These are phyloP conservation scores for Paspalum vaginatum DNA, from an alignment of 176 grass and related monocot species.

Conservation along the genomic window DNA sequence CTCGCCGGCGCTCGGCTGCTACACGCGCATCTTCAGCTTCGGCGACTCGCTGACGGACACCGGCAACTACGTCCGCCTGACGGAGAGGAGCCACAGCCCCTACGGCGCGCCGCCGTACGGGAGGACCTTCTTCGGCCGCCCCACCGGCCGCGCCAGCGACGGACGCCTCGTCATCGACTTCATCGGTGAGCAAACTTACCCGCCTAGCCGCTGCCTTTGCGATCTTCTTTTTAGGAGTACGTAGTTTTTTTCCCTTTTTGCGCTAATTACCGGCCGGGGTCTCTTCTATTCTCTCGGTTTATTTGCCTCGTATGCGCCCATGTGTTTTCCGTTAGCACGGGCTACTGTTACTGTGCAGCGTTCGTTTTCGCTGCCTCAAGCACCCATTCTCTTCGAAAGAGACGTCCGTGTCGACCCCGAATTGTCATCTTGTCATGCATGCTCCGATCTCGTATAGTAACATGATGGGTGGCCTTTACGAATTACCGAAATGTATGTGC, in stretches of 20 bases:
- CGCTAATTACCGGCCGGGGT: not conserved
- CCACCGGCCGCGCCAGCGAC: constrained; percentile 71
- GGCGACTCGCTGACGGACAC: constrained; percentile 89
- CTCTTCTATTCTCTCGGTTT: not conserved
- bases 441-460: no score
- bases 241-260: not conserved
- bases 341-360: not conserved
- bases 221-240: not conserved
- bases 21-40: constrained; percentile 84
- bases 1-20: constrained; percentile 41
- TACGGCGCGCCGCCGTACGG: constrained; percentile 64
- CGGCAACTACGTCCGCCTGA: constrained; percentile 61
- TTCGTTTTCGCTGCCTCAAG: not conserved
- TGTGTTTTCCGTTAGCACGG: no score
- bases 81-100: constrained; percentile 12
- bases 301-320: not conserved
- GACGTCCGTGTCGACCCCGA: constrained; percentile 4
- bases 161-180: constrained; percentile 91
- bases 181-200: constrained; percentile 53
- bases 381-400: constrained; percentile 1
- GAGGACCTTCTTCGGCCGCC: constrained; percentile 61
- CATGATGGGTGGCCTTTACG: not conserved
- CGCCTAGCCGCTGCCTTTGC: not conserved
- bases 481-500: not conserved
- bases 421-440: not conserved